These are phyloP conservation scores for Amphicarpaea edgeworthii DNA, from an alignment of 306 rosid genomes.

Conservation along the genomic window DNA sequence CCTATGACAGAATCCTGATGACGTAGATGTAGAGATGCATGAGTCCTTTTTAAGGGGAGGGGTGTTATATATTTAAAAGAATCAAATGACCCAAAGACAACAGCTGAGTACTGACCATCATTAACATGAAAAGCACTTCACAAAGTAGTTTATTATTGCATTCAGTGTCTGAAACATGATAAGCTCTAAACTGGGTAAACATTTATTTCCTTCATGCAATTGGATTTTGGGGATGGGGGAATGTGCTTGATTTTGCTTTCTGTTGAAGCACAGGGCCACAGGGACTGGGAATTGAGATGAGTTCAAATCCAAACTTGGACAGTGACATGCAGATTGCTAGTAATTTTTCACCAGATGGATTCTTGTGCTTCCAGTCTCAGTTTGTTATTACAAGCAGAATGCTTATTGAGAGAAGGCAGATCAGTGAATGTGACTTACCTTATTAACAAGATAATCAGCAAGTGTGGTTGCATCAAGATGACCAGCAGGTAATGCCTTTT, in stretches of 20 bases:
- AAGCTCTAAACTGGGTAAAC: not conserved
- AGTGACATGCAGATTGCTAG: not conserved
- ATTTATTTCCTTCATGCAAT: constrained; percentile 15
- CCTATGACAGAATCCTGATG: too few species aligned
- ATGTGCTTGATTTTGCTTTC: constrained; percentile 20
- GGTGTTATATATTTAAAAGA: too few species aligned
- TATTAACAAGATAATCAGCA: constrained; percentile 96
- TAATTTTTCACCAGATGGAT: constrained; percentile 13
- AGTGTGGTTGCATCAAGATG: constrained; percentile 98
- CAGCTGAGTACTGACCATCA: not conserved
- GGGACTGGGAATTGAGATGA: constrained; percentile 5
- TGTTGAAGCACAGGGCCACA: not conserved
- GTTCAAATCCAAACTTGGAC: constrained; percentile 40
- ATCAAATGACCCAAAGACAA: too few species aligned
- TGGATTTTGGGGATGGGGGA: constrained; percentile 5
- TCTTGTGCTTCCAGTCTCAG: constrained; percentile 17
- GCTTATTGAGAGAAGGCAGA: constrained; percentile 25
- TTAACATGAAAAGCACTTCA: not conserved
- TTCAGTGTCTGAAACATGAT: not conserved
- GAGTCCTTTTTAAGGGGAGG: too few species aligned
- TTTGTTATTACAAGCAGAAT: constrained; percentile 24
- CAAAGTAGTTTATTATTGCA: not conserved
- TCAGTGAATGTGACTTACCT: constrained; percentile 58
- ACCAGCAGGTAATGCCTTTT: constrained; percentile 89
- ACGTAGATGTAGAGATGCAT: too few species aligned